Base-by-base conservation (phyloP, 805 yeast species). In the Candida nanaspora region DNA sequence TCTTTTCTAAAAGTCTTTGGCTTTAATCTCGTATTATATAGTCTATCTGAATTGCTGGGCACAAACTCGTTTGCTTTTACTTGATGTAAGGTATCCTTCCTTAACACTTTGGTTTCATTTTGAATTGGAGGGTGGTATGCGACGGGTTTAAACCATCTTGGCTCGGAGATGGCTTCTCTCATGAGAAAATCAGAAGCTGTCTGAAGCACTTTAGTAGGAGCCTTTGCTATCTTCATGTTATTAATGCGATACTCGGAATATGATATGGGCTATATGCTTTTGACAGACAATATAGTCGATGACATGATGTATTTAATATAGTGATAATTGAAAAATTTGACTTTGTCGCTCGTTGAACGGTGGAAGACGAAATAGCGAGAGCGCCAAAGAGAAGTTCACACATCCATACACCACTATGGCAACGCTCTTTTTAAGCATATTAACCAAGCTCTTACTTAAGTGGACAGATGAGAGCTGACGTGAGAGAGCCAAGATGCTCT, bases 81-180 rank as follows among this genome's bases (percentile, higher is more conserved):
- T 14, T 56, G 44, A 38, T 47, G 43, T 37, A 52, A 40, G 31
- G 45, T 51, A 42, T 60, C 54, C 46, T 67, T 42, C 42, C 54
- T 61, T 26, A 68, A 48, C 42, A 68, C 66, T 48, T 71, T 76
- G 41, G 71, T 70, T 49, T 81, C 72, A 49, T 78, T 77, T 44
- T 73, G 72, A 33, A 74, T 67, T 28, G 98, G 98, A 31, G 97
- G 97, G 50, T 82, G 72, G 22, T 80, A 71, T 4, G 86, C 85
- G 14, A 93, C 87, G 6, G 85, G 91, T 47, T 81, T 79, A 62
- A 73, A 87, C 98, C 98, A 93, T 1, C 81, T 81, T 2, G 98
- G 98, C 26, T 72, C 63, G 26, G 62, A 68, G 36, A 87, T 69
- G n/a, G 82, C 66, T 2, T 94, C 91, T 0, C 85, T 73, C 51